These are phyloP conservation scores for Trichoderma sp. DNA, from an alignment of 2,329 filamentous ascomycete genomes.

Conservation along the genomic window DNA sequence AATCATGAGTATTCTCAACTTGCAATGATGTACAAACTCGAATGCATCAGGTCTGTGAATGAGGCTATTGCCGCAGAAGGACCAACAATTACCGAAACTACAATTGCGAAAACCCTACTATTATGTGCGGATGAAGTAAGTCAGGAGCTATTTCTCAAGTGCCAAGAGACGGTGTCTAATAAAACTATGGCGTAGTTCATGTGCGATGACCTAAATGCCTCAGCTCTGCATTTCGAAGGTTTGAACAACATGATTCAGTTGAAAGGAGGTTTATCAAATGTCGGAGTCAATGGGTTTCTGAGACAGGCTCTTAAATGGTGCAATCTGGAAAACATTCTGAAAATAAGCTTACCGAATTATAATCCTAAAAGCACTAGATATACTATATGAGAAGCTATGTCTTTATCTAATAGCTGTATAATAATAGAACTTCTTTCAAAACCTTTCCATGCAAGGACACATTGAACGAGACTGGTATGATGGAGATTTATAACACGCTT, in stretches of 20 bases:
- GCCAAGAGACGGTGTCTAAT: background rate
- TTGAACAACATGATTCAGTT: background rate
- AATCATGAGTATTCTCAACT: background rate
- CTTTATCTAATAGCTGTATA: background rate
- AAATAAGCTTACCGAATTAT: background rate
- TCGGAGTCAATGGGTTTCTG: background rate
- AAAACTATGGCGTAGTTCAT: background rate
- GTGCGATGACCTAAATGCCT: background rate
- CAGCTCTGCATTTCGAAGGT: background rate
- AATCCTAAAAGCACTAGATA: background rate
- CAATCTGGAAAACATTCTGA: background rate
- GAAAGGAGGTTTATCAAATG: background rate
- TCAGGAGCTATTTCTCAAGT: background rate
- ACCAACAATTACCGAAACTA: background rate
- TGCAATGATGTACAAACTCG: background rate
- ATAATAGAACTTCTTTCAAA: background rate
- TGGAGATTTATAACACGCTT: background rate
- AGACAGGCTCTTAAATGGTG: background rate
- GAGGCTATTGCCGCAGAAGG: background rate
- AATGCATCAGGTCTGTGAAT: background rate
- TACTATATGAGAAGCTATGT: background rate
- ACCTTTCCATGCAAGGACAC: background rate
- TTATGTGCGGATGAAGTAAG: background rate
- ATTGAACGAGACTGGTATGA: background rate
- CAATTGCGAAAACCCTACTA: background rate